Conservation (phyloP, 257 asterid species). For the Ajuga chamaepitys region DNA sequence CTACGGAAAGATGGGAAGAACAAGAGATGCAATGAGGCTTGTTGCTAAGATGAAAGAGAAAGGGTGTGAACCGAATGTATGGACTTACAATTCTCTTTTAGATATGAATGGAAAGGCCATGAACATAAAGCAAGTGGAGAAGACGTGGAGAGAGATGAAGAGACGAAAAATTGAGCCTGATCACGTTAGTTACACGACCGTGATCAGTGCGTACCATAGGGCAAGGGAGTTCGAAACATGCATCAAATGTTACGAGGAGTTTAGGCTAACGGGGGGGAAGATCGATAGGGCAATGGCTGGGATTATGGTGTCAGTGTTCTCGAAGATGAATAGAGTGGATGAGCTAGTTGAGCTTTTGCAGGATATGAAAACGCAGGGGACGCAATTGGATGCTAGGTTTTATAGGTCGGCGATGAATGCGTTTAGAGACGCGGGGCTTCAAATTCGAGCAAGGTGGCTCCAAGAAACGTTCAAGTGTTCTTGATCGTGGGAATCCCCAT, state of each 20-base stretch:
- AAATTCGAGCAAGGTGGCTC: conserved; percentile 47
- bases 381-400: conserved; percentile 53
- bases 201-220: conserved; percentile 55
- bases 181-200: conserved; percentile 69
- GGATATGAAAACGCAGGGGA: conserved; percentile 57
- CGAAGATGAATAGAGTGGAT: conserved; percentile 62
- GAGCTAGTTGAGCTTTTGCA: conserved; percentile 69
- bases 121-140: conserved; percentile 52
- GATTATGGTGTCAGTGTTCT: conserved; percentile 71
- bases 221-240: conserved; percentile 58
- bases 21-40: conserved; percentile 56
- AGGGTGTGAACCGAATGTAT: conserved; percentile 77
- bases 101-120: conserved; percentile 62
- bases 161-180: conserved; percentile 56
- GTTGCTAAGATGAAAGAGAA: conserved; percentile 78
- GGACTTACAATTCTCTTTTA: conserved; percentile 82
- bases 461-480: conserved; percentile 39
- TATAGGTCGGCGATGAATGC: conserved; percentile 73
- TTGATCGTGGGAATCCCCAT: no score
- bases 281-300: conserved; percentile 82
- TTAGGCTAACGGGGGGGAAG: conserved; percentile 50
- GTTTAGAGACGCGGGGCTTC: conserved; percentile 68
- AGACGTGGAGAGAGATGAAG: conserved; percentile 82
- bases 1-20: conserved; percentile 63
- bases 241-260: conserved; percentile 46